A percentile compares a stretch with the other conserved stretches of the same genome.
Evolutionary conservation across 352 stramenopile genomes (phyloP).

Genomic region (Pythium volutum): DNA sequence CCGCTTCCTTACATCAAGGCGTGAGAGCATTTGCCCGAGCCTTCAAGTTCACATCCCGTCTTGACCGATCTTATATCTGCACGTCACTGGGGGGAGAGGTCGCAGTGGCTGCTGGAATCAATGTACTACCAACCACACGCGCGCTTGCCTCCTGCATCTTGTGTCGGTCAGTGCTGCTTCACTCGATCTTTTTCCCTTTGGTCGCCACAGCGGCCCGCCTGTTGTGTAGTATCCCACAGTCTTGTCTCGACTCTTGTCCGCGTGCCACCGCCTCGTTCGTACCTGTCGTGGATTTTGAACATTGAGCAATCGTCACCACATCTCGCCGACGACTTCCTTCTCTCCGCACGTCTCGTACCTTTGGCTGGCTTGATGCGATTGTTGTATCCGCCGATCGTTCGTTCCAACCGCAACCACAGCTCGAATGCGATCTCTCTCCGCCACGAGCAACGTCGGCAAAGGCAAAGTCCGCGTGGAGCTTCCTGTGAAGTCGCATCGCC

Average conservation of each 20-base stretch:
- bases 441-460: not conserved
- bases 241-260: not conserved
- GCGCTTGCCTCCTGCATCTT: no score
- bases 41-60: no score
- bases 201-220: constrained; percentile 4
- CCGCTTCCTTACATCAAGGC: no score
- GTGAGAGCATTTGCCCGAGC: no score
- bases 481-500: constrained; percentile 10
- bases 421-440: constrained; percentile 14
- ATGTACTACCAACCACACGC: no score
- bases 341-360: constrained; percentile 1
- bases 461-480: constrained; percentile 3
- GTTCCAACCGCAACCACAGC: not conserved
- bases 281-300: constrained; percentile 5
- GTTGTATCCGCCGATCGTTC: no score
- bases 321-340: constrained; percentile 11
- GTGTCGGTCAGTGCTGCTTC: no score
- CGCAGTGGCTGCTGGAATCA: no score
- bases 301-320: not conserved
- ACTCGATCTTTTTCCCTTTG: no score
- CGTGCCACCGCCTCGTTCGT: no score
- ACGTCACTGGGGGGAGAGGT: no score
- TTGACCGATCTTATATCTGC: no score
- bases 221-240: not conserved
- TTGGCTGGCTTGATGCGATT: constrained; percentile 7